Percentiles rank a stretch among this genome's conserved stretches.
phyloP scores from a whole-genome alignment of 345 rosid genomes.

The Dipteronia dyeriana region DNA sequence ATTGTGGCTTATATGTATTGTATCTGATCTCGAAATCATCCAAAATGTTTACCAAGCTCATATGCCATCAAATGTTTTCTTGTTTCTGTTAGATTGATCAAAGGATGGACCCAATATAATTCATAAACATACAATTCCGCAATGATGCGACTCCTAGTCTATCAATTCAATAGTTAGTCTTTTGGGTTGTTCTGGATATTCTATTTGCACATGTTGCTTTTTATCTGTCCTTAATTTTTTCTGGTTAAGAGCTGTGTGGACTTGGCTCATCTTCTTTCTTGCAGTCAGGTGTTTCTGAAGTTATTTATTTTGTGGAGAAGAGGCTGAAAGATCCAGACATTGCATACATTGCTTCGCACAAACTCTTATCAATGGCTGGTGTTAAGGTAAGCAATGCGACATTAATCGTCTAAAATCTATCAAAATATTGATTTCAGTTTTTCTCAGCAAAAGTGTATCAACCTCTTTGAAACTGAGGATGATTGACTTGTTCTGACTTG shows the following conservation, averaged over 20 bases:
- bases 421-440: neutral
- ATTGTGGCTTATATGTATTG: neutral
- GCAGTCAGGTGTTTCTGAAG: slow-evolving; percentile 90
- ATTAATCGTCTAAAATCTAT: neutral
- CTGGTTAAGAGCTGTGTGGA: neutral
- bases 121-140: neutral
- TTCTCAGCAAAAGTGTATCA: neutral
- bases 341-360: slow-evolving; percentile 77
- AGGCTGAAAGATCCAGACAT: slow-evolving; percentile 47
- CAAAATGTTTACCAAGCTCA: neutral
- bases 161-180: neutral
- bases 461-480: neutral
- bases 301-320: slow-evolving; percentile 82
- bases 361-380: slow-evolving; percentile 82
- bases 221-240: neutral
- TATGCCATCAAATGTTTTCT: neutral
- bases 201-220: neutral
- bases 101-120: neutral
- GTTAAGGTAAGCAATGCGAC: slow-evolving; percentile 55
- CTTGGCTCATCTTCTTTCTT: slow-evolving; percentile 20
- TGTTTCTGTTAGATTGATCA: neutral
- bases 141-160: neutral
- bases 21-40: neutral
- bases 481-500: neutral
- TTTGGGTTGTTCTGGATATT: neutral